Percentiles rank a stretch among this genome's conserved stretches.
phyloP scores from a whole-genome alignment of 495 filamentous ascomycete species.

The Aspergillus funiculosus region DNA sequence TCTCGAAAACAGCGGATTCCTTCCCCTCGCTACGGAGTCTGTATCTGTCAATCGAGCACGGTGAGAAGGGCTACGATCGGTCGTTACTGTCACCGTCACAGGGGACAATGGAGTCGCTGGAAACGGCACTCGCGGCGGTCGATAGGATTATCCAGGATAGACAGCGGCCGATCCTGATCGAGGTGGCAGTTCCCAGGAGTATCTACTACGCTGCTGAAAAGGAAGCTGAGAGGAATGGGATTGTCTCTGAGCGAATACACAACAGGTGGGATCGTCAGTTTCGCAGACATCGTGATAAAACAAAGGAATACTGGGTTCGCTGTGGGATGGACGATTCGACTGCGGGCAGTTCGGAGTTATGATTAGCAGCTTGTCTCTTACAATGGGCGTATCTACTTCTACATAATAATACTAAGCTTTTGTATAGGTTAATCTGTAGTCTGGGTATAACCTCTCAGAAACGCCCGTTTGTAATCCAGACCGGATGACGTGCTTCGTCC shows the following conservation, averaged over 20 bases:
- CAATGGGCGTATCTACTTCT: too few species aligned
- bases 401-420: too few species aligned
- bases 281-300: not conserved
- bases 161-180: not conserved
- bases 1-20: not conserved
- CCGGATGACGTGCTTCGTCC: slow-evolving; percentile 9
- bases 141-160: too few species aligned
- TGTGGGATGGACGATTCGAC: not conserved
- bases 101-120: not conserved
- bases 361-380: too few species aligned
- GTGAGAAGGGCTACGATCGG: too few species aligned
- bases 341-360: too few species aligned
- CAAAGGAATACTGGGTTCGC: not conserved
- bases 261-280: not conserved
- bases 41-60: not conserved
- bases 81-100: not conserved
- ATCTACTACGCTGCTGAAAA: not conserved
- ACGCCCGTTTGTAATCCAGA: too few species aligned
- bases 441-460: too few species aligned
- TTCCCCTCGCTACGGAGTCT: not conserved
- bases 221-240: not conserved
- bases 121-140: not conserved
- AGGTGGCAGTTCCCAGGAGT: not conserved
- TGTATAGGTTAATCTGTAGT: too few species aligned
- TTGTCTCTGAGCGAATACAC: not conserved